Evolutionary conservation across 345 rosid genomes (phyloP).

Genomic region (Pseudoturritis turrita): DNA sequence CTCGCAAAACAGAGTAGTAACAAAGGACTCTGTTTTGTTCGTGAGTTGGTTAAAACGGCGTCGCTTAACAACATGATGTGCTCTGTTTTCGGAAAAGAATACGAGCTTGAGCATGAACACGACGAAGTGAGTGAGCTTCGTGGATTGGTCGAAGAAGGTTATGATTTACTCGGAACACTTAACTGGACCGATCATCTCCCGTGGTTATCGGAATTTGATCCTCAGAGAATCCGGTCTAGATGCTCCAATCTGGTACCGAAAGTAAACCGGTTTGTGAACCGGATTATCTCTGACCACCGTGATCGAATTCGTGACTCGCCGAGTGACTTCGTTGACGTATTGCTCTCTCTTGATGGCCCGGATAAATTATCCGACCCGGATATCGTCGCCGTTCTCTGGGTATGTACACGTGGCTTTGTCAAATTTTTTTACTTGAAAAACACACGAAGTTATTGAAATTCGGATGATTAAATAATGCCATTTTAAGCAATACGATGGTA

Average conservation of each 20-base stretch:
- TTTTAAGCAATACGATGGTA: not conserved
- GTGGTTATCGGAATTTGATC: conserved; percentile 57
- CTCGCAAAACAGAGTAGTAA: conserved; percentile 10
- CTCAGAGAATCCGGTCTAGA: conserved; percentile 60
- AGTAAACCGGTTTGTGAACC: conserved; percentile 59
- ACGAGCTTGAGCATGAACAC: conserved; percentile 32
- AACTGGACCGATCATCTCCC: conserved; percentile 77
- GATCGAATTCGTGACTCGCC: conserved; percentile 22
- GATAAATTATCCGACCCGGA: conserved; percentile 55
- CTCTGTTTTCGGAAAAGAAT: conserved; percentile 61
- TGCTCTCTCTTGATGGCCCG: conserved; percentile 51
- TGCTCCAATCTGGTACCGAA: conserved; percentile 58
- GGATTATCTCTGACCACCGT: conserved; percentile 54
- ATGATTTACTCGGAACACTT: conserved; percentile 52
- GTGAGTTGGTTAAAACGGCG: conserved; percentile 56
- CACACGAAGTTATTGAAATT: not conserved
- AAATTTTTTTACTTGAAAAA: not conserved
- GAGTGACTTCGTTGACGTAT: conserved; percentile 62
- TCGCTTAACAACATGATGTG: conserved; percentile 74
- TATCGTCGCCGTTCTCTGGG: conserved; percentile 82
- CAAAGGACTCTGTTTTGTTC: conserved; percentile 28
- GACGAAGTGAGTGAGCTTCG: conserved; percentile 44
- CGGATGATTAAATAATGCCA: not conserved
- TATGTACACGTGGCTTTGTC: conserved; percentile 26
- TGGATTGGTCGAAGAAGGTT: conserved; percentile 65